Percentiles rank a stretch among this genome's conserved stretches.
Conservation (phyloP, 805 yeast genomes). For the Nematodospora valgi region DNA sequence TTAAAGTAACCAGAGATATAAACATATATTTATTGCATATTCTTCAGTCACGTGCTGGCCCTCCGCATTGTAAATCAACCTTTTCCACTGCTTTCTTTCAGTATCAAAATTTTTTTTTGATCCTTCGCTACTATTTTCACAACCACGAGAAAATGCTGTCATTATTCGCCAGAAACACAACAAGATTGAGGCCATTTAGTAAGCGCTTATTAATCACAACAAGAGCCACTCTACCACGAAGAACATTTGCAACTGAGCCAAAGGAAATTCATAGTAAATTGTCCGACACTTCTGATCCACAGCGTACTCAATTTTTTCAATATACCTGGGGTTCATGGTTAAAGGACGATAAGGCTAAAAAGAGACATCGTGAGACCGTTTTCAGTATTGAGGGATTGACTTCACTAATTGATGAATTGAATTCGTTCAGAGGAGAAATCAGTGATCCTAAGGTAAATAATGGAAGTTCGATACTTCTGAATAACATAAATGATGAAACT, state of each 20-base stretch:
- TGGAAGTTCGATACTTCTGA: conserved; percentile 43
- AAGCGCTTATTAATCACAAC: too few species aligned
- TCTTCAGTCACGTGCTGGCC: too few species aligned
- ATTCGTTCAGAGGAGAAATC: not conserved
- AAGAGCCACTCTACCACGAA: too few species aligned
- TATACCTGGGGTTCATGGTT: conserved; percentile 97
- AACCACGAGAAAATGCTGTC: too few species aligned
- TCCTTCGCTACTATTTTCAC: too few species aligned
- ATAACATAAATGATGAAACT: conserved; percentile 42
- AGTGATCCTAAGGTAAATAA: conserved; percentile 8
- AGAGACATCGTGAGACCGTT: conserved; percentile 70
- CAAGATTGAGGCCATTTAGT: too few species aligned
- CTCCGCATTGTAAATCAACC: too few species aligned
- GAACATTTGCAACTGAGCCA: conserved; percentile 20
- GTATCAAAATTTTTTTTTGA: too few species aligned
- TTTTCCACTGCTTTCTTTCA: too few species aligned
- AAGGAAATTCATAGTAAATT: conserved; percentile 50
- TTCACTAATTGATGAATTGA: conserved; percentile 39
- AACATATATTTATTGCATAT: too few species aligned
- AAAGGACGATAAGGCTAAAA: conserved; percentile 69
- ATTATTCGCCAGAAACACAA: too few species aligned
- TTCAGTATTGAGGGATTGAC: conserved; percentile 80
- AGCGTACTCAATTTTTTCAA: conserved; percentile 70
- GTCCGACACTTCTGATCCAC: conserved; percentile 61
- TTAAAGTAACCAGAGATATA: too few species aligned